Evolutionary conservation across 2,329 filamentous ascomycete genomes (phyloP), one percentile per base, ranked within the genome.

Genomic region (Phyllosticta citriasiana): DNA sequence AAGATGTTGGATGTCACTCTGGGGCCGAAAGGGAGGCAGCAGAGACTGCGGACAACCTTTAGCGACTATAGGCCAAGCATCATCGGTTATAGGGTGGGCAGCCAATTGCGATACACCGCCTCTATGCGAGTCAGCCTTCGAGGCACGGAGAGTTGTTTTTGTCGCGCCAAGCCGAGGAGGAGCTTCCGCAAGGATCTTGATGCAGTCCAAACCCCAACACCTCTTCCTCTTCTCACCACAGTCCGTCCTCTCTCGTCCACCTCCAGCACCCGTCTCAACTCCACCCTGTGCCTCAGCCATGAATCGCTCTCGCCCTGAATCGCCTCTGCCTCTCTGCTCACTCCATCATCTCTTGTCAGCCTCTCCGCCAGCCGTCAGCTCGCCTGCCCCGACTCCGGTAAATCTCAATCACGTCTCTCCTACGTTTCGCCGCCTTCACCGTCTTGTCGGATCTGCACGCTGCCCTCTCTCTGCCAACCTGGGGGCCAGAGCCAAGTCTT

Each of bases 51-150:
- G 27, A 22, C 26, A 5, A 62, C 33, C 30, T 14, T 57, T 35
- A 16, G 60, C 25, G 61, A 61, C 25, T 61, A 51, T 52, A 63
- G 30, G 24, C 30, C 57, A 50, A 61, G 35, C 57, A 59, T 59
- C 24, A 47, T 40, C 14, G 62, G 62, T 51, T 61, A 61, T 35
- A 63, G 33, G 8, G 58, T 50, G 10, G 33, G 33, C 33, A 16
- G 14, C 33, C 33, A 40, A 40, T 40, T 5, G 14, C 14, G 33
- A 16, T 40, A 40, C 33, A 40, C 33, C 33, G 33, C 9, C 33
- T 14, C 33, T 2, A 40, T 12, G 33, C 33, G 14, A 4, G 33
- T 40, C 33, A 40, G 33, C 33, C 33, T 9, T 16, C 10, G 10
- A 40, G 7, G 33, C 33, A 40, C 8, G 7, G 7, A 1, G 33